Evolutionary conservation across 2,329 filamentous ascomycete genomes (phyloP), one percentile per base, ranked within the genome.

Genomic region (Pyricularia sp.): DNA sequence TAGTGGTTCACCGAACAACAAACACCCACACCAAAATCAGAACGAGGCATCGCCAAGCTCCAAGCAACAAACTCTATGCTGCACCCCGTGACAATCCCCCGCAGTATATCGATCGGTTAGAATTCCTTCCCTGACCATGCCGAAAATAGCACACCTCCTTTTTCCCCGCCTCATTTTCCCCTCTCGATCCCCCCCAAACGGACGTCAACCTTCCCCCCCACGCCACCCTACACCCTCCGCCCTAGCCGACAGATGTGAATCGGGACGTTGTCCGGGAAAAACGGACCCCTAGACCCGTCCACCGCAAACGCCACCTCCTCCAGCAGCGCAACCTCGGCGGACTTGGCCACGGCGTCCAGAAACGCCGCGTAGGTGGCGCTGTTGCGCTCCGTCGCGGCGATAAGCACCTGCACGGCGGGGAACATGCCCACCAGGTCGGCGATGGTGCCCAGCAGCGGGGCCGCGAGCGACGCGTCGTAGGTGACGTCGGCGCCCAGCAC

Each of bases 401-500:
- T 88, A 64, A 93, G 79, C 50, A 92, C 85, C 64, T 85, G 79
- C 17, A 88, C 80, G 0, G 75, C 74, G 2, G 87, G 84, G 71
- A 87, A 86, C 68, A 88, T 74, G 1, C 80, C 80, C 66, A 91
- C 85, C 14, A 93, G 79, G 66, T 89, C 84, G 36, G 83, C 79
- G 67, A 94, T 76, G 3, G 91, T 93, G 3, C 82, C 84, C 2
- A 92, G 82, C 28, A 94, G 81, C 1, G 86, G 81, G 0, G 88
- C 86, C 66, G 91, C 88, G 61, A 86, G 83, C 50, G 81, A 81
- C 70, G 82, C 82, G 75, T 94, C 91, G 77, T 94, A 94, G 0
- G 90, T 94, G 77, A 94, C 86, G 76, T 94, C 92, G 42, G 92
- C 90, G 4, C 91, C 92, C 31, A 94, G 78, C 2, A 94, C 84